Base-by-base conservation (phyloP, 1,284 basidiomycete genomes). In the Tetrapyrgos nigripes region DNA sequence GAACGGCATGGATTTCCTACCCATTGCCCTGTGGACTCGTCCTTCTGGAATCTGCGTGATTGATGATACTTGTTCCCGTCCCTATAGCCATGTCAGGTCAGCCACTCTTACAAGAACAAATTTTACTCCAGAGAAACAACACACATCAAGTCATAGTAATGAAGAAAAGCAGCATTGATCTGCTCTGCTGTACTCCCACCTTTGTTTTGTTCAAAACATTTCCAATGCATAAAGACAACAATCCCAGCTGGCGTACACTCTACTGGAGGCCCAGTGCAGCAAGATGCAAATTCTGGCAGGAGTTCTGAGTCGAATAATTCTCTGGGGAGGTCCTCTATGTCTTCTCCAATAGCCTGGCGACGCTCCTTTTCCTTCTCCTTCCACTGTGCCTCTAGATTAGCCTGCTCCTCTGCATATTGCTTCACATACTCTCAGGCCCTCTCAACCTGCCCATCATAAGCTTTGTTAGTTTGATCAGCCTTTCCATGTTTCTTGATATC, bases 401-500 rank as follows among this genome's bases (percentile, higher is more conserved):
- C 19, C 50, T 45, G 27, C n/a, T 13, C 45, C 37, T 46, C 37
- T 24, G 50, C 43, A 63, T 63, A 64, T 3, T 60, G 55, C 13
- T 27, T 45, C 14, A 67, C 31, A 54, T 56, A 66, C 23, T 33
- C 49, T 33, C 62, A 63, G 13, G 59, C 63, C 37, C 53, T 53
- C 43, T 66, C 64, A 29, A 67, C 66, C 33, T 67, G 64, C 48
- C 62, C 62, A 19, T 49, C 59, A 37, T 67, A 67, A 2, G 57
- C 57, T 23, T 59, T 57, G 27, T 57, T 64, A 5, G 65, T 65
- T 3, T 58, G 50, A 11, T 55, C 24, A 8, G 64, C 60, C 52
- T 58, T 61, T 56, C 37, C 37, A n/a, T 40, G 37, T 40, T n/a
- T 40, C 17, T 17, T 40, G 37, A 40, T n/a, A 40, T 40, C 19